phyloP scores from a whole-genome alignment of 208 protist genomes.

The Trypanosoma cruzi region DNA sequence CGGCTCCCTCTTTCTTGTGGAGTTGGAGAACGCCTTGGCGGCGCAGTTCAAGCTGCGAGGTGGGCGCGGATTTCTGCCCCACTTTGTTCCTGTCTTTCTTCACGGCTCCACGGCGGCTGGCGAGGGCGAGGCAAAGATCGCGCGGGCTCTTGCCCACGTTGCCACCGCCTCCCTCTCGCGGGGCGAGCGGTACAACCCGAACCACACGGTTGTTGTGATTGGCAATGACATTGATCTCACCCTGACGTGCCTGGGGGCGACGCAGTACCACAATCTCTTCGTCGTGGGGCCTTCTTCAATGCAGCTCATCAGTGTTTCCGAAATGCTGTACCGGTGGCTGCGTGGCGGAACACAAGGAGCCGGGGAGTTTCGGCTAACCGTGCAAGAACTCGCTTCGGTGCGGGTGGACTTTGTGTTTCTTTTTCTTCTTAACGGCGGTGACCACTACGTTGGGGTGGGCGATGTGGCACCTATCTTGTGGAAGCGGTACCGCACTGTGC shows the following conservation, averaged over 20 bases:
- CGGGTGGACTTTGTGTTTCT: slow-evolving; percentile 88
- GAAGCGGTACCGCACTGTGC: slow-evolving; percentile 73
- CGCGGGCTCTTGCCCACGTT: slow-evolving; percentile 70
- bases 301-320: slow-evolving; percentile 73
- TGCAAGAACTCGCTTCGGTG: slow-evolving; percentile 63
- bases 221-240: slow-evolving; percentile 91
- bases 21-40: slow-evolving; percentile 86
- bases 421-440: slow-evolving; percentile 87
- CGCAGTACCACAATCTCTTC: slow-evolving; percentile 81
- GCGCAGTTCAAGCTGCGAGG: slow-evolving; percentile 66
- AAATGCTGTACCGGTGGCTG: slow-evolving; percentile 84
- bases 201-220: slow-evolving; percentile 71
- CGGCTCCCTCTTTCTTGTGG: slow-evolving; percentile 83
- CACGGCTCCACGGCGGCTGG: slow-evolving; percentile 79
- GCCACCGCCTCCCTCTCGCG: slow-evolving; percentile 31
- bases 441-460: slow-evolving; percentile 82
- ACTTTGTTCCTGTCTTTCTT: slow-evolving; percentile 66
- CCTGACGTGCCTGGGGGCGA: slow-evolving; percentile 81
- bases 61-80: slow-evolving; percentile 62
- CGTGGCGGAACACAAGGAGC: slow-evolving; percentile 28
- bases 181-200: slow-evolving; percentile 47
- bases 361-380: slow-evolving; percentile 40
- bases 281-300: slow-evolving; percentile 79
- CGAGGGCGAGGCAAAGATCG: slow-evolving; percentile 87
- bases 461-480: slow-evolving; percentile 81